Percentiles rank a stretch among this genome's conserved stretches.
phyloP scores from a whole-genome alignment of 805 yeast species.

The Schizosaccharomyces octosporus region DNA sequence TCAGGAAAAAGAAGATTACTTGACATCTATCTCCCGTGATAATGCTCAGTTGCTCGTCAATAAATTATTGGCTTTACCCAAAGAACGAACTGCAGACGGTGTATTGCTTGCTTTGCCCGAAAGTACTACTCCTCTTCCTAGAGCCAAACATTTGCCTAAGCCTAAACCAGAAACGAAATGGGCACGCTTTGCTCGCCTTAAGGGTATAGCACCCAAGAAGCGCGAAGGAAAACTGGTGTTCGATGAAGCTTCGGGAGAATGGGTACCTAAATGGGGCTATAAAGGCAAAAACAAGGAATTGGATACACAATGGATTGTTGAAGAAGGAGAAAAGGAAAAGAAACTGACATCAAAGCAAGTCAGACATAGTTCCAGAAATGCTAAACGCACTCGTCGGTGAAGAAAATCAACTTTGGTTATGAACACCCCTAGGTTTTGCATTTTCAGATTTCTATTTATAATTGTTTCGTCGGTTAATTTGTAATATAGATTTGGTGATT shows the following conservation, averaged over 20 bases:
- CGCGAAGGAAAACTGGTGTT: constrained; percentile 62
- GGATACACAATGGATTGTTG: constrained; percentile 89
- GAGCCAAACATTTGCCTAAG: constrained; percentile 51
- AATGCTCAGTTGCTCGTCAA: constrained; percentile 77
- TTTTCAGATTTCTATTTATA: background rate
- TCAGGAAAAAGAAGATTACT: background rate
- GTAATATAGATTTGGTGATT: no score
- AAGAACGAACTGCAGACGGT: constrained; percentile 46
- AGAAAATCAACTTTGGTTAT: background rate
- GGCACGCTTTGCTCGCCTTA: constrained; percentile 88
- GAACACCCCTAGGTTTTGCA: background rate
- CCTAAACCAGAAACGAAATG: constrained; percentile 81
- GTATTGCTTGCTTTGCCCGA: constrained; percentile 68
- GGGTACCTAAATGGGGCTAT: constrained; percentile 98
- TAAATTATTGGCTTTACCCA: constrained; percentile 73
- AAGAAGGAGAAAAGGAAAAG: constrained; percentile 53
- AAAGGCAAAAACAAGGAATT: constrained; percentile 70
- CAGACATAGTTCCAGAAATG: background rate
- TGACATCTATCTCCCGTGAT: constrained; percentile 34
- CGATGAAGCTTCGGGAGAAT: constrained; percentile 73
- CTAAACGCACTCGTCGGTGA: background rate
- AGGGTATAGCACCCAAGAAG: constrained; percentile 78
- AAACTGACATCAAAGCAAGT: constrained; percentile 9
- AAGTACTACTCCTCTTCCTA: constrained; percentile 57
- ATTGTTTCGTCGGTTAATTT: no score